Base-by-base conservation (phyloP, 2,329 filamentous ascomycete genomes). In the Penicillium psychrosexuale region DNA sequence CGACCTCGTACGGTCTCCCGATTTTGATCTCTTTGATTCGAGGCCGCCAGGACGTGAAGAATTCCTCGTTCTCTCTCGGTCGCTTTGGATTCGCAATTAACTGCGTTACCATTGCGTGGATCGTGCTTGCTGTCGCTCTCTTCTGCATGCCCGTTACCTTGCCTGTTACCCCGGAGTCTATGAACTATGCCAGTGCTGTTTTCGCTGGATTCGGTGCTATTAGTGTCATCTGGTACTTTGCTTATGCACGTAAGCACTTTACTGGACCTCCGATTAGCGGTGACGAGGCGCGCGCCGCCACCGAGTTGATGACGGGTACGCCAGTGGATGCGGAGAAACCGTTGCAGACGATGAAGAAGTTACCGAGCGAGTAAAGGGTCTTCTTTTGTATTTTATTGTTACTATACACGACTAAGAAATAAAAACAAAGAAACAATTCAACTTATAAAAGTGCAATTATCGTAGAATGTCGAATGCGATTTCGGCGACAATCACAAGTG, bases 131-230 rank as follows among this genome's bases (percentile, higher is more conserved):
- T 1, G 80, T 90, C 15, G 81, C 89, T 53, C 75, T 92, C 42
- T 92, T 91, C 76, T 91, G 87, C 69, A 89, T 92, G 86, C 89
- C 85, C 2, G 80, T 83, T 6, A 79, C 81, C 3, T 69, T 87
- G 9, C 81, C 84, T 0, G 83, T 87, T 3, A 75, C 77, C 11
- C 69, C 84, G 4, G 70, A 69, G 12, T 77, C 73, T 17, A 88
- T 88, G 84, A 88, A 88, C 69, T 88, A 87, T 66, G 84, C 85
- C 2, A 83, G 80, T 17, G 84, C 84, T 8, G 85, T 87, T 6
- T 87, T 88, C 70, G 80, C 82, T 3, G 84, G 81, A 0, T 87
- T 88, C 55, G 85, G 79, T 0, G 60, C 72, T 13, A 82, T 87
- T 56, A 85, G 83, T 47, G 69, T 85, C 11, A 59, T 75, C 3